A percentile compares a stretch with the other conserved stretches of the same genome.
These are phyloP conservation scores for Colletotrichum ledebouriae DNA, from an alignment of 2,329 filamentous ascomycete species.

Conservation along the genomic window DNA sequence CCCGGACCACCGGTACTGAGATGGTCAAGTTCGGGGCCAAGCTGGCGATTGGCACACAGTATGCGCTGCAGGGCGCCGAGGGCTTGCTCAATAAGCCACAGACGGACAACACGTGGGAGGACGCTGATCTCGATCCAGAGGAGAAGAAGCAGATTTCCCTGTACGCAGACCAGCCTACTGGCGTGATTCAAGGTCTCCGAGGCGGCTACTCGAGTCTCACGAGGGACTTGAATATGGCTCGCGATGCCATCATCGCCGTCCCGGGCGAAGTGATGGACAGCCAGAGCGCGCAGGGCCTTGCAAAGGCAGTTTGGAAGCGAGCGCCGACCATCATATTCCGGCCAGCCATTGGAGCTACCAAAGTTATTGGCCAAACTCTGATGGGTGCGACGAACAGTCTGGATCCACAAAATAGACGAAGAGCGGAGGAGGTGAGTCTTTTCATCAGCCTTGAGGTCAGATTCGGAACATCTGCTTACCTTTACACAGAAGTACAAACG, in stretches of 20 bases:
- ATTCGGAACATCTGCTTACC: conserved; percentile 34
- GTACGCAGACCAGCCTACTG: conserved; percentile 94
- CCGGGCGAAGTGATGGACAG: conserved; percentile 93
- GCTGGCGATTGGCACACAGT: conserved; percentile 93
- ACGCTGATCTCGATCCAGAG: conserved; percentile 74
- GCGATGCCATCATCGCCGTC: conserved; percentile 94
- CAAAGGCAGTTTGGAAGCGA: conserved; percentile 80
- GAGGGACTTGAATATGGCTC: conserved; percentile 86
- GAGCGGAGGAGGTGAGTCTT: conserved; percentile 88
- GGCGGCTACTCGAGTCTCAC: conserved; percentile 87
- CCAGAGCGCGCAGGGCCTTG: conserved; percentile 82
- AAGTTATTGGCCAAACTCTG: conserved; percentile 88
- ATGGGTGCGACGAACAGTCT: conserved; percentile 93
- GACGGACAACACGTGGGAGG: conserved; percentile 64
- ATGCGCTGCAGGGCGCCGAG: conserved; percentile 90
- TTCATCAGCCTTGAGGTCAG: neutral
- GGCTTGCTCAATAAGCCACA: conserved; percentile 72
- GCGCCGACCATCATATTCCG: conserved; percentile 94
- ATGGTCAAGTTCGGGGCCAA: conserved; percentile 96
- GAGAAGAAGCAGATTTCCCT: conserved; percentile 85
- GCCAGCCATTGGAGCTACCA: conserved; percentile 90
- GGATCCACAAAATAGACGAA: conserved; percentile 84
- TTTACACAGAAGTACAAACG: conserved; percentile 63
- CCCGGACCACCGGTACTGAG: conserved; percentile 92
- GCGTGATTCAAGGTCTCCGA: conserved; percentile 86